Conservation (phyloP, 306 rosid species). For the Prosopis cineraria region DNA sequence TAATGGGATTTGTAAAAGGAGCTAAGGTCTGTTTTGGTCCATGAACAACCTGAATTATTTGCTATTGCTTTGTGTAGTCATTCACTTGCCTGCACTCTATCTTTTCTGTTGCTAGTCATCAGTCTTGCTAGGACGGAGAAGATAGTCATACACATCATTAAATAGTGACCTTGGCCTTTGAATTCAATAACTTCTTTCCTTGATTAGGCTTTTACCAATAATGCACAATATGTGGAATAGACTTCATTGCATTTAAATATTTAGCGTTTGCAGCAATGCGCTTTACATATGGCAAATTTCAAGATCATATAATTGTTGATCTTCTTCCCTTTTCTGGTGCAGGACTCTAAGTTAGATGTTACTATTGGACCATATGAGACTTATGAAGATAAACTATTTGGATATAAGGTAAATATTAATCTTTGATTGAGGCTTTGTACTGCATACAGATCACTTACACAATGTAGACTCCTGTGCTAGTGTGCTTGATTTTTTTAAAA, state of each 20-base stretch:
- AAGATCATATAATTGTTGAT: slow-evolving; percentile 23
- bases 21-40: not conserved
- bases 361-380: slow-evolving; percentile 98
- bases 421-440: slow-evolving; percentile 20
- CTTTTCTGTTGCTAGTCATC: not conserved
- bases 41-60: not conserved
- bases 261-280: not conserved
- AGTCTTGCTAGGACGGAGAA: slow-evolving; percentile 5
- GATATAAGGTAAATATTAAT: slow-evolving; percentile 72
- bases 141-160: slow-evolving; percentile 10
- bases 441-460: not conserved
- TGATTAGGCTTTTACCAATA: slow-evolving; percentile 6
- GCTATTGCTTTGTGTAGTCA: slow-evolving; percentile 3
- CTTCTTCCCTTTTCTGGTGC: slow-evolving; percentile 27
- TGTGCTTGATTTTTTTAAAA: not conserved
- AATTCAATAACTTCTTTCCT: not conserved
- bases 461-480: not conserved
- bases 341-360: slow-evolving; percentile 90
- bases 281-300: slow-evolving; percentile 26
- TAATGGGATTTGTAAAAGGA: not conserved
- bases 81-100: not conserved
- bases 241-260: not conserved
- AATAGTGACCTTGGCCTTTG: not conserved
- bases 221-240: not conserved
- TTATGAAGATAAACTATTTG: slow-evolving; percentile 87